phyloP scores from a whole-genome alignment of 192 early-diverging fungal species.

The Cetraspora pellucida region DNA sequence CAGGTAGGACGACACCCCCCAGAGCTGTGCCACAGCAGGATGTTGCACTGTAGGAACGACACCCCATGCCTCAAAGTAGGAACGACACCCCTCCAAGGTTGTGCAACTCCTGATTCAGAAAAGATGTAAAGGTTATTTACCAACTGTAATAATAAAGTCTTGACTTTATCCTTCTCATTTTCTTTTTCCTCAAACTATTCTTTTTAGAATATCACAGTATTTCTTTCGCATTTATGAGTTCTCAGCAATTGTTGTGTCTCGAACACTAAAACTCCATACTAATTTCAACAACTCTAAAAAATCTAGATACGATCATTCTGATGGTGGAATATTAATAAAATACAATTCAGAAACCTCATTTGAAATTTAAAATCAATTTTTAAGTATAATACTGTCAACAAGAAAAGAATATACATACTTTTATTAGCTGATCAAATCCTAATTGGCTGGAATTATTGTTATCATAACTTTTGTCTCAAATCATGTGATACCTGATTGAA shows the following conservation, averaged over 20 bases:
- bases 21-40: neutral
- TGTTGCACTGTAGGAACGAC: neutral
- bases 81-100: conserved; percentile 11
- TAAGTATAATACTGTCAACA: too few relatives aligned
- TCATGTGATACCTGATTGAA: too few relatives aligned
- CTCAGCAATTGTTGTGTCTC: neutral
- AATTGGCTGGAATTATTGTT: too few relatives aligned
- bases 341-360: neutral
- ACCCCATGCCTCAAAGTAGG: neutral
- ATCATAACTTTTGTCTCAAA: too few relatives aligned
- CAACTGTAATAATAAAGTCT: neutral
- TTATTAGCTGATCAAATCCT: too few relatives aligned
- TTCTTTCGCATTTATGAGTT: neutral
- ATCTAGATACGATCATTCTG: neutral
- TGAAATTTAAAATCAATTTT: neutral
- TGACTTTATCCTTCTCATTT: neutral
- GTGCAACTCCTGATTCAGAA: conserved; percentile 1
- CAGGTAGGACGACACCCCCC: neutral
- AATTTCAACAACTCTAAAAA: neutral
- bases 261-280: neutral
- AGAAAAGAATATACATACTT: too few relatives aligned
- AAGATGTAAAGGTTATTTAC: neutral
- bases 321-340: neutral
- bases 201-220: conserved; percentile 7
- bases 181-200: neutral